Base-by-base conservation (phyloP, 108 stramenopile genomes). In the Cyclotella choctawhatcheeana region DNA sequence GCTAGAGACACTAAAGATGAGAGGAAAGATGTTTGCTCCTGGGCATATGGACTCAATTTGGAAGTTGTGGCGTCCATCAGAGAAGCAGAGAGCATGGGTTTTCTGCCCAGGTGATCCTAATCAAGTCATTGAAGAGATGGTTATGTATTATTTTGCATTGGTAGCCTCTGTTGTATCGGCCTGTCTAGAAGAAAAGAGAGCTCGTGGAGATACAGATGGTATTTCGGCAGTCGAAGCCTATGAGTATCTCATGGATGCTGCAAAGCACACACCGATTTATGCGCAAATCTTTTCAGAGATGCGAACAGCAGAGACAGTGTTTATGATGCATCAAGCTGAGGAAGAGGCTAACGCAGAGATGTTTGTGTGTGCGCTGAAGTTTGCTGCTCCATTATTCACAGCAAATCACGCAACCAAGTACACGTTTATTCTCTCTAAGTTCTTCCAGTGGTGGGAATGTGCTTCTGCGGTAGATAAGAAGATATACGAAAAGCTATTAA, bases 341-440 rank as follows among this genome's bases (percentile, higher is more conserved):
- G 51, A 52, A 52, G 51, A 52, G 7, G 5, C 21, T 6, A 16
- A 52, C n/a, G 51, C 51, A 22, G 51, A 52, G 6, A 52, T 13
- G 51, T 52, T 52, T 52, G 51, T 52, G 7, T 22, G 21, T 52
- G 51, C 51, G 6, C 18, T 52, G 10, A 52, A 52, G 14, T 52
- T 52, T 52, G 51, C 51, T 7, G 18, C 21, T 24, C 51, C 22
- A 22, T 17, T 52, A 6, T 52, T 52, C 14, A 52, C 51, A 52
- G n/a, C 51, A 52, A 52, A 52, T 24, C 51, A 52, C 22, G 51
- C 51, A 52, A 52, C 51, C 13, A 52, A 52, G 51, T 52, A 52
- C 51, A 52, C 51, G 6, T 22, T 22, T 17, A 52, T 52, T 7
- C 21, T 24, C 21, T 7, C 51, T 7, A 24, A 52, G 51, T 52